Percentiles rank a stretch among this genome's conserved stretches.
Conservation (phyloP, 2,329 filamentous ascomycete species). For the Lasiodiplodia sp. region DNA sequence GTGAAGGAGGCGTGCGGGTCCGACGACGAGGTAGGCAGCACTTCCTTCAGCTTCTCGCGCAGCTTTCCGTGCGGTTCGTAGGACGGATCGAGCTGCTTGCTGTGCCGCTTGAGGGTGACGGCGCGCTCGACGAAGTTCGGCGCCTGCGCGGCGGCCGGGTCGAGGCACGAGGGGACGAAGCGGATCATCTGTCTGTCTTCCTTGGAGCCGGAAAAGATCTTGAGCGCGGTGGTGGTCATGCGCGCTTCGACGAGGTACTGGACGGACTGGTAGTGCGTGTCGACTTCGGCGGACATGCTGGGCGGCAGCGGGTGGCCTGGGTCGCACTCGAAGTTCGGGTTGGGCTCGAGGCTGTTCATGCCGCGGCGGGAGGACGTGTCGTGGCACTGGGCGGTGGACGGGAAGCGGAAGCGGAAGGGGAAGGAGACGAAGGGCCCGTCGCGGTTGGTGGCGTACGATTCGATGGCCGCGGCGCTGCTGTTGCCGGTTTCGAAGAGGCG, state of each 20-base stretch:
- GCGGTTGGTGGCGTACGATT: background rate
- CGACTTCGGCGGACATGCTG: conserved; percentile 33
- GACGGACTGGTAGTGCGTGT: conserved; percentile 33
- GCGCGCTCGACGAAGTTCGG: conserved; percentile 26
- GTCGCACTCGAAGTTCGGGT: conserved; percentile 32
- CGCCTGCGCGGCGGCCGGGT: conserved; percentile 1
- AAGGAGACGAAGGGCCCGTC: conserved; percentile 31
- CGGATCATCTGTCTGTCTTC: conserved; percentile 33
- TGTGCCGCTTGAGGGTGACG: conserved; percentile 34
- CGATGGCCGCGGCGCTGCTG: background rate
- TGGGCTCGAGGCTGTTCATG: conserved; percentile 23
- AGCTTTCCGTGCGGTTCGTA: conserved; percentile 12
- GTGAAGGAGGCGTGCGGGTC: conserved; percentile 33
- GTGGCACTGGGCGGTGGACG: conserved; percentile 33
- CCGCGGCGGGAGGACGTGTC: background rate
- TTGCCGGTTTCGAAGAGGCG: background rate
- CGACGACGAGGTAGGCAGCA: conserved; percentile 30
- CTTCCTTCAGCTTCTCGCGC: conserved; percentile 24
- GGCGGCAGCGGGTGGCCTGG: conserved; percentile 35
- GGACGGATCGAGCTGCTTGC: conserved; percentile 31
- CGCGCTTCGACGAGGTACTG: conserved; percentile 37
- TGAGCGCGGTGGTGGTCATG: conserved; percentile 29
- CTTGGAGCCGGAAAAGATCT: conserved; percentile 34
- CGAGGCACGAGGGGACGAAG: conserved; percentile 33
- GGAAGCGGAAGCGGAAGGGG: conserved; percentile 39